Evolutionary conservation across 768 basidiomycete genomes (phyloP), one percentile per base, ranked within the genome.

Genomic region (Crucibulum laeve): DNA sequence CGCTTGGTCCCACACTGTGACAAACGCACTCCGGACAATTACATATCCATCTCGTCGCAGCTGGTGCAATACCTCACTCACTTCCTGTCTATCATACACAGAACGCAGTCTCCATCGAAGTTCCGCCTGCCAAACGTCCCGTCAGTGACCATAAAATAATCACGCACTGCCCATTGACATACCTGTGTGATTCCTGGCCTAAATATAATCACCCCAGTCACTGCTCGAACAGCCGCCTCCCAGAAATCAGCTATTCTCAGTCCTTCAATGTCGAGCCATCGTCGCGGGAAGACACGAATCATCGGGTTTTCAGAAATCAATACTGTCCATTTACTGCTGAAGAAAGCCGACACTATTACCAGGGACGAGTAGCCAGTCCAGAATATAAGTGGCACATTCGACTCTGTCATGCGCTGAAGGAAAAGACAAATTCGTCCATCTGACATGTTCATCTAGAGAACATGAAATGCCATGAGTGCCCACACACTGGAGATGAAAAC

Each of bases 251-350:
- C 57, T 25, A 89, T 64, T 52, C 68, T 79, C 13, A 53, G 52
- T 3, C 89, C 89, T n/a, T 67, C 65, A 43, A 88, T 75, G 56
- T 88, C 84, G 30, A 87, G 62, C 89, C 88, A 91, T 14, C 88
- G 78, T 25, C 87, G 73, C 32, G 89, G 88, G 42, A 80, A 73
- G 13, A 80, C 49, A 50, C 76, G 63, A 36, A 58, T 64, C 30
- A 69, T 56, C 5, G 64, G 77, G 38, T 60, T 57, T 49, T 71
- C 62, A n/a, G 71, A 76, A 24, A 77, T 63, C 8, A 63, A 55
- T 26, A 86, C 78, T 2, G 76, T 73, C 86, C 84, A 87, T 18
- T 68, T 50, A 34, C 58, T 60, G 37, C 77, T 54, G 50, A 74
- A 71, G 15, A 67, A 63, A 0, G 79, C 72, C 2, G 79, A 74